These are phyloP conservation scores for Castanopsis chinensis DNA, from an alignment of 306 rosid genomes.

Conservation along the genomic window DNA sequence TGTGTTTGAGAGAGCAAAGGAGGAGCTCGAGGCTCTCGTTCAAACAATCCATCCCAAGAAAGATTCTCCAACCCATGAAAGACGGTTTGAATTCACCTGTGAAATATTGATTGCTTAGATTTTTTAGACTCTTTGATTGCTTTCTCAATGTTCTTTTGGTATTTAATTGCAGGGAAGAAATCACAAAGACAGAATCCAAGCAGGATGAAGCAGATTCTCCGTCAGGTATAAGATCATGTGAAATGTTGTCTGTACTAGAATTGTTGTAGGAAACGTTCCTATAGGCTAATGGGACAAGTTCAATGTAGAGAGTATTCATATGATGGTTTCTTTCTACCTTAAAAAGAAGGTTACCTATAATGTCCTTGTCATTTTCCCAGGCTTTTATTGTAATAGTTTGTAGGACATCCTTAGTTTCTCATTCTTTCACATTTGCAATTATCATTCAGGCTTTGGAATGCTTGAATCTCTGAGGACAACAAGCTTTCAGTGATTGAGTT, in stretches of 20 bases:
- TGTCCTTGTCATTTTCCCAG: not conserved
- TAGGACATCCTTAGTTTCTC: not conserved
- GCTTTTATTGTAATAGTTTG: not conserved
- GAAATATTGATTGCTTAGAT: not conserved
- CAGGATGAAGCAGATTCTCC: conserved; percentile 29
- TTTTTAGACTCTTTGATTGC: conserved; percentile 5
- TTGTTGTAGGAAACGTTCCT: conserved; percentile 12
- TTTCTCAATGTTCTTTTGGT: conserved; percentile 13
- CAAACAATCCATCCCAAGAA: conserved; percentile 49
- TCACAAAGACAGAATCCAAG: conserved; percentile 21
- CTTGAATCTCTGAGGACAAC: not conserved
- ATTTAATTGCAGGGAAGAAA: conserved; percentile 25
- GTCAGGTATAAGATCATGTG: conserved; percentile 39
- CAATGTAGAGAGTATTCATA: not conserved
- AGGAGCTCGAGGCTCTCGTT: conserved; percentile 62
- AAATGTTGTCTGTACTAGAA: conserved; percentile 4
- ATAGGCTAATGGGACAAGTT: not conserved
- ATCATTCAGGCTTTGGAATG: not conserved
- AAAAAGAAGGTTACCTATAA: not conserved
- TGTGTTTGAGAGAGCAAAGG: conserved; percentile 63
- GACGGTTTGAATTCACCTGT: conserved; percentile 24
- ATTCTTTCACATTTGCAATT: not conserved
- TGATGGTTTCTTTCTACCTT: not conserved
- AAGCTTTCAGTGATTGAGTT: not conserved
- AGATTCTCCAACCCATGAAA: conserved; percentile 28